Evolutionary conservation across 1,284 basidiomycete genomes (phyloP).

Genomic region (Porogramme epimiltina): DNA sequence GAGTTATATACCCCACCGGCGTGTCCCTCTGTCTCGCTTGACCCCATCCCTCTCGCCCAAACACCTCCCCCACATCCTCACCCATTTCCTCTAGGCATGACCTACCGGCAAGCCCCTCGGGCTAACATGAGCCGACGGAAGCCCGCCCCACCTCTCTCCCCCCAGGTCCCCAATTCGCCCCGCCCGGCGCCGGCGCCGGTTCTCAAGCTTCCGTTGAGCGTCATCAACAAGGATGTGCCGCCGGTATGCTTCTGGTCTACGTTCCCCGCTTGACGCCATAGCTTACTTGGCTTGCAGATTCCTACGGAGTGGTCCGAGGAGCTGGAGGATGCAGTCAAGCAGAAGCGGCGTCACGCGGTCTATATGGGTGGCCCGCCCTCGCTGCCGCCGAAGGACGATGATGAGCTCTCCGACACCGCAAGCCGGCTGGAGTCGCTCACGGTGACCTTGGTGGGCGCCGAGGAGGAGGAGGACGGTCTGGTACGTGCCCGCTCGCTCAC

Average conservation of each 20-base stretch:
- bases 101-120: background rate
- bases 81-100: background rate
- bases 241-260: conserved; percentile 39
- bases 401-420: background rate
- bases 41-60: conserved; percentile 9
- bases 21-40: conserved; percentile 8
- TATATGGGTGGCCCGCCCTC: conserved; percentile 15
- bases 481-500: conserved; percentile 8
- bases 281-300: conserved; percentile 35
- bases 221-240: conserved; percentile 39
- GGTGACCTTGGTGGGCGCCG: conserved; percentile 10
- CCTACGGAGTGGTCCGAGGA: conserved; percentile 53
- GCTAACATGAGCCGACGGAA: conserved; percentile 60
- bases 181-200: conserved; percentile 29
- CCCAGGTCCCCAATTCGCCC: conserved; percentile 50
- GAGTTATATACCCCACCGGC: conserved; percentile 15
- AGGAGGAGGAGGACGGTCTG: conserved; percentile 19
- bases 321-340: conserved; percentile 40
- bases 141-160: conserved; percentile 63
- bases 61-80: background rate
- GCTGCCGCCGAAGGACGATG: conserved; percentile 13
- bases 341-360: conserved; percentile 29
- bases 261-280: conserved; percentile 3
- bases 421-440: conserved; percentile 14
- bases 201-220: conserved; percentile 31